These are phyloP conservation scores for Cyclotella distinguenda DNA, from an alignment of 108 stramenopile species.

Conservation along the genomic window DNA sequence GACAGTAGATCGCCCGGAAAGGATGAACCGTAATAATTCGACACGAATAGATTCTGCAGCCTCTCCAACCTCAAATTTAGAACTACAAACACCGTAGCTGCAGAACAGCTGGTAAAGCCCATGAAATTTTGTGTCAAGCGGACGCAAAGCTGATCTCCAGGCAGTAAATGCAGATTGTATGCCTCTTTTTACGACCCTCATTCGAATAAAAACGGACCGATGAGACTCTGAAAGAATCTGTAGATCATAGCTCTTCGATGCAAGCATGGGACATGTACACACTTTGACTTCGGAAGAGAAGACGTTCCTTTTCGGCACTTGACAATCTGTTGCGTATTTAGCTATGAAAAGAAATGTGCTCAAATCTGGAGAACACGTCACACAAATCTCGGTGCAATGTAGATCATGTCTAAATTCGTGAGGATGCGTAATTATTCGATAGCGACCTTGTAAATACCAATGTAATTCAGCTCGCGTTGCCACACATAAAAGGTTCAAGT, in stretches of 20 bases:
- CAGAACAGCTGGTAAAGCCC: conserved; percentile 48
- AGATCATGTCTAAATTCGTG: conserved; percentile 9
- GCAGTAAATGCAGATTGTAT: conserved; percentile 44
- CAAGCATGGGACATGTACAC: conserved; percentile 52
- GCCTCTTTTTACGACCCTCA: conserved; percentile 42
- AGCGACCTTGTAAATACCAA: conserved; percentile 74
- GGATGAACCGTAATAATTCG: conserved; percentile 67
- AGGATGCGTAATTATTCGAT: conserved; percentile 47
- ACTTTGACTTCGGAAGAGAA: conserved; percentile 24
- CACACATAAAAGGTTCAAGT: conserved; percentile 68
- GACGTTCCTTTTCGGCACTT: not conserved
- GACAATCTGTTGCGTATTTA: not conserved
- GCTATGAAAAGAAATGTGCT: conserved; percentile 32
- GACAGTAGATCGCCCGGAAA: conserved; percentile 60
- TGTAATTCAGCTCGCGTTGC: conserved; percentile 49
- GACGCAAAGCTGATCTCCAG: conserved; percentile 72
- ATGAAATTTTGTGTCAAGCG: conserved; percentile 68
- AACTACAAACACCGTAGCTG: conserved; percentile 58
- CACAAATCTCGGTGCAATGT: conserved; percentile 7
- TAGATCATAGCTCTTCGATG: conserved; percentile 56
- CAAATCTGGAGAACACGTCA: conserved; percentile 49
- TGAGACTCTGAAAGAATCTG: conserved; percentile 66
- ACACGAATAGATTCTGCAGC: conserved; percentile 25
- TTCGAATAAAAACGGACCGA: conserved; percentile 54
- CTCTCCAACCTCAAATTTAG: conserved; percentile 16